phyloP scores from a whole-genome alignment of 345 rosid genomes.

The Eucalyptus cloeziana region DNA sequence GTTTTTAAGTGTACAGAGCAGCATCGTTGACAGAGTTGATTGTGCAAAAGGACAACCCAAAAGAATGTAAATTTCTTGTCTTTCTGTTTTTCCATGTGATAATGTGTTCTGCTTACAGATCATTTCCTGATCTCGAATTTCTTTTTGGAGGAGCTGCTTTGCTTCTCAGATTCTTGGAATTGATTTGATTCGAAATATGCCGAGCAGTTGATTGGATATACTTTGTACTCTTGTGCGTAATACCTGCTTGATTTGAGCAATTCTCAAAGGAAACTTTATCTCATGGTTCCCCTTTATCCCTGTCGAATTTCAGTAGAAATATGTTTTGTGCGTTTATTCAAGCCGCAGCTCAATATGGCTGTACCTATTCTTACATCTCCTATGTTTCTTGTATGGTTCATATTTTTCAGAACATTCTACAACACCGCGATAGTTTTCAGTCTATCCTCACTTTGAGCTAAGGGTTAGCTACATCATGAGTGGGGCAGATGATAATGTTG shows the following conservation, averaged over 20 bases:
- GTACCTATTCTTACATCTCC: neutral
- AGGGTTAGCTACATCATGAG: conserved; percentile 29
- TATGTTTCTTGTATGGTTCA: neutral
- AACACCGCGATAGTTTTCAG: neutral
- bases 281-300: neutral
- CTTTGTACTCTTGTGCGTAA: neutral
- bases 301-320: neutral
- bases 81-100: neutral
- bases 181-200: neutral
- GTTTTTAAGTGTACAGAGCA: neutral
- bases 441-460: neutral
- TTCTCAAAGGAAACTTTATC: neutral
- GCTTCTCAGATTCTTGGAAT: neutral
- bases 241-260: neutral
- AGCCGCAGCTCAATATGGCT: neutral
- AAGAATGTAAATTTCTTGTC: neutral
- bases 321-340: neutral
- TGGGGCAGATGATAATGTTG: conserved; percentile 59
- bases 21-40: neutral
- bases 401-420: neutral
- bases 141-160: neutral
- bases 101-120: neutral
- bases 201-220: neutral
- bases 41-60: neutral
- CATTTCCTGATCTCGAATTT: neutral